Base-by-base conservation (phyloP, 2,329 filamentous ascomycete genomes). In the Fusarium sterilihyphosum region DNA sequence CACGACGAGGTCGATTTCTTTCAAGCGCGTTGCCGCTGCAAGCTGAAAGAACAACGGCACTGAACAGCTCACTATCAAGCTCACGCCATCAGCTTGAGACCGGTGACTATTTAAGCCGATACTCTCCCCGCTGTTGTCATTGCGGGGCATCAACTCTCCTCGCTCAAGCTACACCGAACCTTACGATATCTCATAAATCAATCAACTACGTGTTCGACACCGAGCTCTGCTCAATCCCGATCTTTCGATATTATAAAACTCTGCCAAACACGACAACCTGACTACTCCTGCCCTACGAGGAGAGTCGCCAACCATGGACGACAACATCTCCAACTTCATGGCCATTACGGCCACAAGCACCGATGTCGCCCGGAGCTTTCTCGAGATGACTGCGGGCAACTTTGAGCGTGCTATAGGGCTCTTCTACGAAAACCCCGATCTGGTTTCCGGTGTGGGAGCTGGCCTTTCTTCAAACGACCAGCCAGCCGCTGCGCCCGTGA, bases 371-470 rank as follows among this genome's bases (percentile, higher is more conserved):
- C 89, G 90, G 71, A 92, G 93, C 76, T 98, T 97, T 83, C 89
- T 98, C 54, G 89, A 93, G 77, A 89, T 99, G 80, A 92, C 95
- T n/a, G 93, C 94, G 77, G 92, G 92, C 78, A 92, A 98, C 80
- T 86, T 96, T 59, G 91, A 94, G 82, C 93, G 96, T 79, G 96
- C 96, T 33, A 92, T 98, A 78, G 91, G 94, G 79, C 91, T 98
- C 18, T 99, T 92, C 85, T 98, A 94, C 82, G 94, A 97, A 80
- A 96, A 93, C 81, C 94, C 93, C 49, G 95, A 96, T 54, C 89
- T 92, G 12, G 80, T 82, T n/a, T 81, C 80, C 26, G 81, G 81
- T 8, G 76, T 83, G 12, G 81, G 81, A 43, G 81, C 82, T 41
- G 81, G 79, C 43, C 57, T 82, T 29, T 78, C 78, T n/a, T 70